Base-by-base conservation (phyloP, 305 asterid species). In the Ruellia speciosa region DNA sequence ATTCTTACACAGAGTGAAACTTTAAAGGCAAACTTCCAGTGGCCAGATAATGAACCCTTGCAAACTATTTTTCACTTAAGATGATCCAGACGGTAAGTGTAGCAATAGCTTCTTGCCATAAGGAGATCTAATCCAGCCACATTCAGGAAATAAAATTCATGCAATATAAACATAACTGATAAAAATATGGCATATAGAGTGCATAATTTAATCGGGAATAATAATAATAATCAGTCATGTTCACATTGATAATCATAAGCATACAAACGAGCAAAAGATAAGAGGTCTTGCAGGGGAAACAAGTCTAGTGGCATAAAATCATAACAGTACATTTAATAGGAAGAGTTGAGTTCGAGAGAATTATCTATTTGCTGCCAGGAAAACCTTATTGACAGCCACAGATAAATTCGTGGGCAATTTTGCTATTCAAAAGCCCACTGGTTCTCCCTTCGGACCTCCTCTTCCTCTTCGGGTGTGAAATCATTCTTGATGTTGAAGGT, bases 381-480 rank as follows among this genome's bases (percentile, higher is more conserved):
- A 18, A 33, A 14, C 39, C 19, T 31, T 24, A 41, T 49, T 18
- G 43, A 33, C 52, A 64, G 66, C 66, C 24, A 54, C 13, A 63
- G 55, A 56, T 12, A 48, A 37, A 37, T 37, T 37, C 41, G 12
- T 11, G 12, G 20, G 60, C 60, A 71, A 41, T 6, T 18, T 34
- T 43, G 46, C 73, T 77, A 77, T 65, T 74, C 80, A 52, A 74
- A 74, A 43, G 83, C 83, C 83, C 80, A 77, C 59, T 68, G 78
- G 54, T 77, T 66, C 77, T 77, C 80, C 61, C 72, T 54, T 34
- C 78, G 75, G 48, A 77, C 64, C 52, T 74, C 74, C 58, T 69
- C 83, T 51, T 77, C 83, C 65, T 77, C 83, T 57, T 71, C 82
- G 2, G 77, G 73, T 3, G 77, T 70, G 77, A 73, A 73, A 59